Evolutionary conservation across 352 stramenopile genomes (phyloP), one percentile per base, ranked within the genome.

Genomic region (Phytophthora pini): DNA sequence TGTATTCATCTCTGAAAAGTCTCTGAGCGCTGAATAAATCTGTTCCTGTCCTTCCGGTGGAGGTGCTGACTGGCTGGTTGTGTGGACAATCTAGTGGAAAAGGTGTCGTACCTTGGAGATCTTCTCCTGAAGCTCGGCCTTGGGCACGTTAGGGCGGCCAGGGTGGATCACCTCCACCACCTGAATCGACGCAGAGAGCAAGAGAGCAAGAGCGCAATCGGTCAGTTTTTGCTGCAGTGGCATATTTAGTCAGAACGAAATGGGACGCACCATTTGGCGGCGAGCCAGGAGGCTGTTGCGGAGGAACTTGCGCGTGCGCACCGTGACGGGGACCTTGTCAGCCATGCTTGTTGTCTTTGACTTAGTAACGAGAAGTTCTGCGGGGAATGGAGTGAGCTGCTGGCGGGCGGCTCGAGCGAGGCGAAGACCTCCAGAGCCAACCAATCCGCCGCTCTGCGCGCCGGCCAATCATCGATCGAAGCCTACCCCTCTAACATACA

Each of bases 251-350:
- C 31, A 13, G 31, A 36, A 12, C 31, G 31, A 36, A 4, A 8
- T 36, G 53, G 22, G 39, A 68, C 74, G 76, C 93, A 99, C 89
- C 84, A 99, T 98, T 94, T 99, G 97, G 77, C 96, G 97, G 77
- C 98, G 87, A 65, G 93, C 84, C 61, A 99, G 87, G 66, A 99
- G 94, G 53, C 93, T 91, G 91, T 99, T 99, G 76, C 93, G 87
- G 71, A 99, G 94, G 87, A 99, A 99, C 90, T 99, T 99, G 80
- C 97, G 95, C 72, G 97, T 99, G 82, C 98, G 97, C 70, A 99
- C 96, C 62, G 97, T 98, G 75, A 99, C 97, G 74, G 95, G 89
- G 76, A 87, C 80, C 80, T 96, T 94, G 74, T 95, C 89, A 89
- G 89, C 82, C 90, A 97, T 97, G 74, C 82, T 94, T 70, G 57